Evolutionary conservation across 495 filamentous ascomycete genomes (phyloP), one percentile per base, ranked within the genome.

Genomic region (Podospora pseudopauciseta): DNA sequence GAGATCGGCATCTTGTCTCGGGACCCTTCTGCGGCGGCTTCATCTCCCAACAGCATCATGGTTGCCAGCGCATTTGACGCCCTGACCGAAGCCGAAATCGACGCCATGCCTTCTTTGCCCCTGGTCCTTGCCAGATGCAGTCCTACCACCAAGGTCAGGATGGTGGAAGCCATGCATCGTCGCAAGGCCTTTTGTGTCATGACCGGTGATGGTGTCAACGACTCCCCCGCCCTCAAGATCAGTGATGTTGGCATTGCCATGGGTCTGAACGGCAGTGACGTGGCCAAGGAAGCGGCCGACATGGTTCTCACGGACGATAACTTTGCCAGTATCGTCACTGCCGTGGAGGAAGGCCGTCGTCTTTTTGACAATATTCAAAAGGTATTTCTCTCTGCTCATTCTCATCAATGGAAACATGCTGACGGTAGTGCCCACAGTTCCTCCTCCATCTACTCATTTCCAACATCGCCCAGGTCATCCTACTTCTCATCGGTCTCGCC

Each of bases 301-400:
- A 93, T 96, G 79, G 91, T 96, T 15, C 79, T 96, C 20, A 93
- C 92, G 0, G 91, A 95, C 75, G 92, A 95, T 75, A 94, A 96
- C 74, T 94, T 94, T 73, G 89, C 90, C 4, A 89, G 85, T 16
- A 93, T 93, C 69, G 88, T 92, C 6, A 89, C 86, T 32, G 90
- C 89, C 11, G 86, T 92, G 54, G 85, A 89, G 63, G 90, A 92
- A 73, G 90, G 90, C 1, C 80, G 90, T 54, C 79, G 90, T 26
- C 80, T 92, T 62, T 92, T 91, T 77, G 89, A 91, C 72, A 92
- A 92, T 67, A 92, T 92, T 68, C 89, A 92, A 71, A 93, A 94
- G 74, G 74, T 72, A 64, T 30, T 13, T 54, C 19, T 74, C 95
- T 96, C 80, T 86, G 96, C 63, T 96, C 92, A 0, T 96, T 97